phyloP scores from a whole-genome alignment of 2,329 filamentous ascomycete species.

The Clonostachys rhizophaga region DNA sequence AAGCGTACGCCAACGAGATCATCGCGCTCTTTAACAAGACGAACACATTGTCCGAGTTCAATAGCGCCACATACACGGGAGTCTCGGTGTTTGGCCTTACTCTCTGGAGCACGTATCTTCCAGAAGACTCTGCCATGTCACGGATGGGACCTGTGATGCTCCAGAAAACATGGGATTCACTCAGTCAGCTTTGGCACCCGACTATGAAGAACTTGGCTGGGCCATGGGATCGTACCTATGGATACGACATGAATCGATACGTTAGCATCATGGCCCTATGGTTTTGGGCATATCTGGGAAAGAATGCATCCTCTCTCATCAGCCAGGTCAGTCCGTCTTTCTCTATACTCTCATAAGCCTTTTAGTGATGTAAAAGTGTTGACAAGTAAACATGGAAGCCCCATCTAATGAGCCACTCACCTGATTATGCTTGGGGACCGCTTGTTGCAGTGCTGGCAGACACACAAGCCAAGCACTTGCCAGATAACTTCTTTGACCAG shows the following conservation, averaged over 20 bases:
- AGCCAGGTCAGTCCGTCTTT: conserved; percentile 14
- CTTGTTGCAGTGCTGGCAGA: conserved; percentile 49
- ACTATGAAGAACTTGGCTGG: conserved; percentile 57
- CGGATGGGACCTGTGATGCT: conserved; percentile 47
- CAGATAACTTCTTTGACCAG: conserved; percentile 26
- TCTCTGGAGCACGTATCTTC: conserved; percentile 56
- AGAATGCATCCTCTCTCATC: conserved; percentile 30
- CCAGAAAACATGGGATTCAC: conserved; percentile 43
- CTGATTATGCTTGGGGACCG: conserved; percentile 54
- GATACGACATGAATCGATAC: conserved; percentile 60
- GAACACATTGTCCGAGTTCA: conserved; percentile 58
- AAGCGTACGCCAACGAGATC: conserved; percentile 49
- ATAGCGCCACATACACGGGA: conserved; percentile 58
- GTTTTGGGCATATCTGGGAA: conserved; percentile 53
- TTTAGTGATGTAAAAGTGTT: not conserved
- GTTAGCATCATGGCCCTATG: conserved; percentile 52
- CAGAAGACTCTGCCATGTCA: conserved; percentile 45
- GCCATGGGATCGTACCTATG: conserved; percentile 60
- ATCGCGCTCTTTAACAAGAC: conserved; percentile 50
- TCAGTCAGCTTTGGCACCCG: conserved; percentile 51
- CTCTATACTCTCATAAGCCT: not conserved
- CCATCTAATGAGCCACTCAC: conserved; percentile 50
- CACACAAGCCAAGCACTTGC: conserved; percentile 41
- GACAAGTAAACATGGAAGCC: conserved; percentile 18
- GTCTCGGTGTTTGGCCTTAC: conserved; percentile 55